Conservation (phyloP, 2,329 filamentous ascomycete species). For the Penicillium oxalicum region DNA sequence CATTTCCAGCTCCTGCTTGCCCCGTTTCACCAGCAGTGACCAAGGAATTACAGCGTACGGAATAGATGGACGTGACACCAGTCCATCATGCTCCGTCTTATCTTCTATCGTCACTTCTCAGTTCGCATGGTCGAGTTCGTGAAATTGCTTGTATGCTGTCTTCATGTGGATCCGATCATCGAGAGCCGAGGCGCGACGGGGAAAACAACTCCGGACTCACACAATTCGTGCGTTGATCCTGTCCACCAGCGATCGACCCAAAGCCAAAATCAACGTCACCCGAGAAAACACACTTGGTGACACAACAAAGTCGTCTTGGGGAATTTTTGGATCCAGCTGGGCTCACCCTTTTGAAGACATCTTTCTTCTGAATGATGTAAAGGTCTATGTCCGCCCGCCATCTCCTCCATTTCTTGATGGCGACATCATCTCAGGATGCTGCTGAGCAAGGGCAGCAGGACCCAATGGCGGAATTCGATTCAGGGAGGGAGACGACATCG, state of each 20-base stretch:
- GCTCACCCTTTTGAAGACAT: too few species aligned
- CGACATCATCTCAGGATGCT: slow-evolving; percentile 21
- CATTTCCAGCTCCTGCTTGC: too few species aligned
- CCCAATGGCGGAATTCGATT: slow-evolving; percentile 29
- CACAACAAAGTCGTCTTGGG: too few species aligned
- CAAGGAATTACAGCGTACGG: too few species aligned
- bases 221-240: slow-evolving; percentile 9
- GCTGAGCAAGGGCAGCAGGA: slow-evolving; percentile 21
- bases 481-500: slow-evolving; percentile 31
- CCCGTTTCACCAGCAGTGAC: too few species aligned
- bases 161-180: background rate
- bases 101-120: too few species aligned
- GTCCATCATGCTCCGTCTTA: too few species aligned
- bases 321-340: too few species aligned
- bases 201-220: slow-evolving; percentile 14
- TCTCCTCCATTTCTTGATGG: slow-evolving; percentile 15
- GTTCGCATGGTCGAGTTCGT: too few species aligned
- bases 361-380: background rate
- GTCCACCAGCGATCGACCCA: background rate
- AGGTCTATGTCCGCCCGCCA: background rate
- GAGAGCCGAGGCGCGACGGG: background rate
- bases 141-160: background rate
- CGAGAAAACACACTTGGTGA: background rate
- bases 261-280: slow-evolving; percentile 11
- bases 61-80: too few species aligned